Base-by-base conservation (phyloP, 805 yeast species). In the Lachancea sp. region DNA sequence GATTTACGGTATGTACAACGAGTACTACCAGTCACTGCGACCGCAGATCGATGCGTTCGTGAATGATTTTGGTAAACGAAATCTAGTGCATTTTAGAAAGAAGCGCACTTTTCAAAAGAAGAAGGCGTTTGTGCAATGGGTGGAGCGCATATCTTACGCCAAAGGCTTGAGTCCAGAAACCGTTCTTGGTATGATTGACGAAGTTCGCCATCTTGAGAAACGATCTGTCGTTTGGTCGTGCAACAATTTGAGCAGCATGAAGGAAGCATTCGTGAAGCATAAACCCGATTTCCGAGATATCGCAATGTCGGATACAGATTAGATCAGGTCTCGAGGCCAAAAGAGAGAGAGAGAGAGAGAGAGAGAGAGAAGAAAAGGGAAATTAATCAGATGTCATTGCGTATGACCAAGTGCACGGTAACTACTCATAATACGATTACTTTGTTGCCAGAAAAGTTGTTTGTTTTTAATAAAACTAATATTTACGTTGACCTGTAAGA, bases 221-320 rank as follows among this genome's bases (percentile, higher is more conserved):
- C 41, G 36, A 13, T 45, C 48, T 7, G 48, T 48, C 3, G 47
- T 45, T n/a, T 48, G 51, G 51, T 48, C 47, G 3, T 48, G 51
- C 38, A 48, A 48, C 19, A 48, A 48, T 36, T 27, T 48, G 42
- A 40, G 44, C 9, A 27, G 37, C 20, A 31, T 45, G 37, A 45
- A 45, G 27, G 40, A 30, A 10, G 46, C 36, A 16, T 26, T 48
- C 16, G 40, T 35, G 15, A 20, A 32, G 29, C 36, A 42, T 19
- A 32, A 37, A 13, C 48, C 50, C 7, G 48, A 47, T 2, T 33
- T 44, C n/a, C 35, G 34, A 9, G 47, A 44, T 12, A 29, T 29
- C 15, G 47, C 36, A 6, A 7, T 44, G 25, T 44, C 43, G 7
- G 47, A 44, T 17, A 32, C 30, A 7, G 47, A 44, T 15, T 39